Evolutionary conservation across 2,329 filamentous ascomycete species (phyloP), one percentile per base, ranked within the genome.

Genomic region (Claviceps maximensis): DNA sequence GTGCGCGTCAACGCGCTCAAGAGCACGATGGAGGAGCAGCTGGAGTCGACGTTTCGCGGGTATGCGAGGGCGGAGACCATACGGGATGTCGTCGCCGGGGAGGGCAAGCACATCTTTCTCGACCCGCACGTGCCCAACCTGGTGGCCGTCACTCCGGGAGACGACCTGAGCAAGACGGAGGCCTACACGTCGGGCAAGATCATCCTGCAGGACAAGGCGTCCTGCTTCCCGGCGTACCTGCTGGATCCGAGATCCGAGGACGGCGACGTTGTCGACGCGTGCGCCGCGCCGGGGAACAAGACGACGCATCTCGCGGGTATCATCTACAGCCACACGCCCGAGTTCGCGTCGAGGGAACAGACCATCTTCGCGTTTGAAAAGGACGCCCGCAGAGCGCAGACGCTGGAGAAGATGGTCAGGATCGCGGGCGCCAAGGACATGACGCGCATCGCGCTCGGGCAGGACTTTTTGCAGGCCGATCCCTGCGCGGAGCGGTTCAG

Each of bases 211-310:
- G 93, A 97, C 63, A 97, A 96, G 68, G 91, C 93, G 0, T 96
- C 90, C 0, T 98, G 93, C 64, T 96, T 98, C 62, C 93, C 93
- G 0, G 93, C 91, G 0, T 93, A 93, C 64, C 74, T 98, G 2
- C 73, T 98, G 0, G 76, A 95, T 50, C 82, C 86, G 0, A 71
- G 71, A 0, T 71, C 80, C 9, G 73, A 79, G 54, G 79, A 84
- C 58, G 88, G 88, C 25, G 82, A 93, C 62, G 74, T 94, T 9
- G 80, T 97, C n/a, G 93, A 98, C 67, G 87, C 87, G 0, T 97
- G 91, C 65, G 88, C 93, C 0, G 93, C 93, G 0, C 93, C 93
- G 1, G 93, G 93, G 6, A 98, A 98, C 68, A 98, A 98, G 70
- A 97, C 93, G 1, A 97, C 91, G 8, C 93, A 97, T 66, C 71